phyloP scores from a whole-genome alignment of 176 grass and related monocot genomes.

The Aegilops tauschii region DNA sequence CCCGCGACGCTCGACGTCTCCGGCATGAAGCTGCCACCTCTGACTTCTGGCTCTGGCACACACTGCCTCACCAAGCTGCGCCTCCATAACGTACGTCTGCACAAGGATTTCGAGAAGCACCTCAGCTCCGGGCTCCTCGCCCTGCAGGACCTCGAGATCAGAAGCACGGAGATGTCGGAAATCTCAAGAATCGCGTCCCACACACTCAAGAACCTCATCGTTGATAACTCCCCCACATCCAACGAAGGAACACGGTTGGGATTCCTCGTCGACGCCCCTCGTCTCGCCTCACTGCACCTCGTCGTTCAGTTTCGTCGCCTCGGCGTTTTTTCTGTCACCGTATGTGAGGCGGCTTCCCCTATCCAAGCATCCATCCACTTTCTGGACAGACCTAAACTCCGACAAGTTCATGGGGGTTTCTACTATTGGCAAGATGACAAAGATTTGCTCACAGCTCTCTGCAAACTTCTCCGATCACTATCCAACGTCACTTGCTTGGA shows the following conservation, averaged over 20 bases:
- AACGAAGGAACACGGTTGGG: neutral
- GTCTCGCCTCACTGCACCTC: neutral
- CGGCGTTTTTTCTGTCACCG: neutral
- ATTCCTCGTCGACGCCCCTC: neutral
- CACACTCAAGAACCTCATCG: neutral
- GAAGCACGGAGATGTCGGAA: neutral
- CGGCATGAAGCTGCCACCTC: neutral
- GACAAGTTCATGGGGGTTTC: neutral
- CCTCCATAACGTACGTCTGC: neutral
- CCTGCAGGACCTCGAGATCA: neutral
- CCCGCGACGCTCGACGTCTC: neutral
- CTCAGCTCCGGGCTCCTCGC: neutral
- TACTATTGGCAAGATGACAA: neutral
- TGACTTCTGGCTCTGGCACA: neutral
- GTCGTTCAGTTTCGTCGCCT: neutral
- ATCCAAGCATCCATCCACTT: neutral
- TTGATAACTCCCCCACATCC: neutral
- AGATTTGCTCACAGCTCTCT: neutral
- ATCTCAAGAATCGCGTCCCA: neutral
- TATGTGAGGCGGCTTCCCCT: neutral
- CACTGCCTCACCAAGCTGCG: neutral
- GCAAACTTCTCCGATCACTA: neutral
- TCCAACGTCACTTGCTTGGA: neutral
- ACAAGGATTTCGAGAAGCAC: neutral
- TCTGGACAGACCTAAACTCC: neutral